A percentile compares a stretch with the other conserved stretches of the same genome.
Evolutionary conservation across 148 eudicot genomes (phyloP).

Genomic region (Camellia japonica): DNA sequence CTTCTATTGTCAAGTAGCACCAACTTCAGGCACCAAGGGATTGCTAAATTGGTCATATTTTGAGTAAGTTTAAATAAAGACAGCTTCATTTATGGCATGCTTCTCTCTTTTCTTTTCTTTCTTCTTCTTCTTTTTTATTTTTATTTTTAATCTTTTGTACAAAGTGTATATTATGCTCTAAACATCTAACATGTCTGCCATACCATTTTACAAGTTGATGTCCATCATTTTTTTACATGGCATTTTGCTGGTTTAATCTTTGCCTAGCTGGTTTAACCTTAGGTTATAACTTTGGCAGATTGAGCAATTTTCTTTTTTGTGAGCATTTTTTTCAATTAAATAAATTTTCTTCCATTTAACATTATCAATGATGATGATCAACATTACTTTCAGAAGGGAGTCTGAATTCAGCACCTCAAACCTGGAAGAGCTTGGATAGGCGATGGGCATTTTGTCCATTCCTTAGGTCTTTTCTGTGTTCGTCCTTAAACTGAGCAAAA

Average conservation of each 20-base stretch:
- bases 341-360: not conserved
- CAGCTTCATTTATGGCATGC: no score
- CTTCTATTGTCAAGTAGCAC: no score
- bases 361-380: not conserved
- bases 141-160: no score
- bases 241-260: not conserved
- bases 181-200: not conserved
- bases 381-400: not conserved
- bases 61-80: no score
- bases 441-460: not conserved
- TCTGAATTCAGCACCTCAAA: not conserved
- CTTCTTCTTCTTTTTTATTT: no score
- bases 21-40: no score
- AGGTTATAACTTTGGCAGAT: not conserved
- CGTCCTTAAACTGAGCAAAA: not conserved
- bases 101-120: no score
- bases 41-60: no score
- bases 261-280: not conserved
- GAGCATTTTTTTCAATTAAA: not conserved
- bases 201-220: slow-evolving; percentile 1
- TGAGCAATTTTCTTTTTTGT: not conserved
- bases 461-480: not conserved
- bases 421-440: not conserved
- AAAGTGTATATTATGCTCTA: no score
- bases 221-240: slow-evolving; percentile 2